A percentile compares a stretch with the other conserved stretches of the same genome.
These are phyloP conservation scores for Candida nonsorbophila DNA, from an alignment of 805 yeast species.

Conservation along the genomic window DNA sequence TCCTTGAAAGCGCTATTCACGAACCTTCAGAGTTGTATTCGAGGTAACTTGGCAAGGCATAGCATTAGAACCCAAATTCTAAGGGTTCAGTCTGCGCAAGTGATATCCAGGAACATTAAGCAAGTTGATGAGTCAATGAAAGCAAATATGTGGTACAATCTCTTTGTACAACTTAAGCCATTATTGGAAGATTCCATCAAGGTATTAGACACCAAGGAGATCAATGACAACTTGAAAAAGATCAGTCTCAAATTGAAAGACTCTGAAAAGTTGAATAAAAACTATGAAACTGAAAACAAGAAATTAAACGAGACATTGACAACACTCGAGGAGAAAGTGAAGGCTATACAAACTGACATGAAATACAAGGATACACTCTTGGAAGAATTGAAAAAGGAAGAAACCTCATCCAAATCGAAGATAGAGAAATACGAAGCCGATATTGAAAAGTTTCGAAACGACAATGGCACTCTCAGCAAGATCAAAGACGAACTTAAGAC, in stretches of 20 bases:
- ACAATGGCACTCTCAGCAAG: constrained; percentile 9
- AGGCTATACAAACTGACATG: constrained; percentile 23
- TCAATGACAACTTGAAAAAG: constrained; percentile 50
- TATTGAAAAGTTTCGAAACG: constrained; percentile 20
- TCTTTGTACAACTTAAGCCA: constrained; percentile 71
- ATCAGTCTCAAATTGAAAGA: constrained; percentile 42
- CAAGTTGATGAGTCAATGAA: constrained; percentile 40
- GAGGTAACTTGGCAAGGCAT: constrained; percentile 60
- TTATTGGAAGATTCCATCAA: constrained; percentile 60
- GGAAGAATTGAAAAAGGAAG: constrained; percentile 36
- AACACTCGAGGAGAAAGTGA: constrained; percentile 28
- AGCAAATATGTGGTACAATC: constrained; percentile 72
- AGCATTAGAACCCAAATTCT: constrained; percentile 43
- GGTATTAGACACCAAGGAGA: constrained; percentile 50
- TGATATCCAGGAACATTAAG: constrained; percentile 58
- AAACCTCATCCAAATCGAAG: constrained; percentile 17
- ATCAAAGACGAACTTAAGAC: constrained; percentile 5
- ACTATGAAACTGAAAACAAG: constrained; percentile 27
- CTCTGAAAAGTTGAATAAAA: constrained; percentile 22
- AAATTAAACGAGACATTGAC: constrained; percentile 34
- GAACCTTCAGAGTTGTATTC: constrained; percentile 55
- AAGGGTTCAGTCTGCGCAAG: constrained; percentile 64
- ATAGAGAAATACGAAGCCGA: constrained; percentile 15
- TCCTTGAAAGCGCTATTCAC: constrained; percentile 52
- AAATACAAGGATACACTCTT: constrained; percentile 45